Base-by-base conservation (phyloP, 176 grass and related monocot species). In the Aegilops bicornis region DNA sequence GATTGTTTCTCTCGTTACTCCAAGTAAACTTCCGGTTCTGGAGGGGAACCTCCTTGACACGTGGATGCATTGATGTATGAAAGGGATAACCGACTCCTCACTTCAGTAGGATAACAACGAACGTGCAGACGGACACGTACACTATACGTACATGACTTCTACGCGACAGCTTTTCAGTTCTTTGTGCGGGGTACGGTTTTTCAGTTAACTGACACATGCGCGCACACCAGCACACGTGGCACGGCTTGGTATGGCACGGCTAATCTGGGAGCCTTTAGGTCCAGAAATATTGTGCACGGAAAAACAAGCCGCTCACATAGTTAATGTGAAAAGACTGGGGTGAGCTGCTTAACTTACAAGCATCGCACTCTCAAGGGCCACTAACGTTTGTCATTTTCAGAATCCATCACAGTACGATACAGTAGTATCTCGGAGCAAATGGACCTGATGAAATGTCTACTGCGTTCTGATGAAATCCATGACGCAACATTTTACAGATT, bases 341-440 rank as follows among this genome's bases (percentile, higher is more conserved):
- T 10, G 43, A 4, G 23, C 13, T 40, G 39, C n/a, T 35, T 42
- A 39, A 6, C 10, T 15, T 25, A 45, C 70, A 73, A 15, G n/a
- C 16, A n/a, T 27, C n/a, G 5, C 11, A 24, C n/a, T 45, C 3
- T 0, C 7, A 72, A 13, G 37, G 42, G 23, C 69, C 22, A 43
- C 69, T 23, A 15, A n/a, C 42, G 39, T 16, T 73, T 7, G 70
- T 43, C 39, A 43, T 43, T 42, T 43, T n/a, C n/a, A n/a, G n/a
- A n/a, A n/a, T n/a, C n/a, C n/a, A n/a, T n/a, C n/a, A n/a, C n/a
- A 14, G 20, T 23, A 3, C 0, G 1, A 39, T 35, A 10, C 4
- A 16, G n/a, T 32, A 32, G 0, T 37, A 39, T 70, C 67, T 12
- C 8, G 67, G 33, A 22, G 35, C 70, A 15, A 73, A 47, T 73